These are phyloP conservation scores for Candida pseudoglaebosa DNA, from an alignment of 805 yeast genomes.

Conservation along the genomic window DNA sequence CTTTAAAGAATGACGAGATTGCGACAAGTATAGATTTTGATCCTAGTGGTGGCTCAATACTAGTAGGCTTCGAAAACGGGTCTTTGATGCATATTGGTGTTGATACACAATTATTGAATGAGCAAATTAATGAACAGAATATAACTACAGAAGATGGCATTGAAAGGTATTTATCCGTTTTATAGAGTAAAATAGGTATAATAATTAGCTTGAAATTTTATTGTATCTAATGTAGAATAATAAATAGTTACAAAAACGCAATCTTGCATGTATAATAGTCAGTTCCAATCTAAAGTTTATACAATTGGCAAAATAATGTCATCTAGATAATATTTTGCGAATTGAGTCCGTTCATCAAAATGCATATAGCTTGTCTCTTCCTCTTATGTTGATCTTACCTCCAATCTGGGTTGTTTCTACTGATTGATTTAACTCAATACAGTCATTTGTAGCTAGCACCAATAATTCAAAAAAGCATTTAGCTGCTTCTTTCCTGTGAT, in stretches of 20 bases:
- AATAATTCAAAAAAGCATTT: slow-evolving; percentile 77
- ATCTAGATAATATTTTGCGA: too few relatives aligned
- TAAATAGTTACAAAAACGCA: too few relatives aligned
- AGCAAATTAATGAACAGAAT: background rate
- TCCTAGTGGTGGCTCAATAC: slow-evolving; percentile 14
- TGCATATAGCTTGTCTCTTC: slow-evolving; percentile 37
- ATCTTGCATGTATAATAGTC: too few relatives aligned
- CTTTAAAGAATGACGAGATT: slow-evolving; percentile 6
- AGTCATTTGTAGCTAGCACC: slow-evolving; percentile 75
- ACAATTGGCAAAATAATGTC: too few relatives aligned
- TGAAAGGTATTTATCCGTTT: background rate
- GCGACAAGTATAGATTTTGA: slow-evolving; percentile 12
- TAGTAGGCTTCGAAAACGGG: slow-evolving; percentile 24
- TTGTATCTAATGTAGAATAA: too few relatives aligned
- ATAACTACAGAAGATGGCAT: background rate
- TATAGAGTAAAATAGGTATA: too few relatives aligned
- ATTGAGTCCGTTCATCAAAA: slow-evolving; percentile 8
- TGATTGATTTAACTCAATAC: slow-evolving; percentile 59
- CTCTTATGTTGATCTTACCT: slow-evolving; percentile 52
- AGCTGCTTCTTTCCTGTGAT: slow-evolving; percentile 57
- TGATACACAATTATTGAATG: slow-evolving; percentile 1
- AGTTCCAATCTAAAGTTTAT: too few relatives aligned
- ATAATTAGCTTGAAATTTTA: too few relatives aligned
- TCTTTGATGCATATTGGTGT: background rate
- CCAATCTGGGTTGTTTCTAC: slow-evolving; percentile 40